phyloP scores from a whole-genome alignment of 179 eudicot species.

The Actinidia chinensis region DNA sequence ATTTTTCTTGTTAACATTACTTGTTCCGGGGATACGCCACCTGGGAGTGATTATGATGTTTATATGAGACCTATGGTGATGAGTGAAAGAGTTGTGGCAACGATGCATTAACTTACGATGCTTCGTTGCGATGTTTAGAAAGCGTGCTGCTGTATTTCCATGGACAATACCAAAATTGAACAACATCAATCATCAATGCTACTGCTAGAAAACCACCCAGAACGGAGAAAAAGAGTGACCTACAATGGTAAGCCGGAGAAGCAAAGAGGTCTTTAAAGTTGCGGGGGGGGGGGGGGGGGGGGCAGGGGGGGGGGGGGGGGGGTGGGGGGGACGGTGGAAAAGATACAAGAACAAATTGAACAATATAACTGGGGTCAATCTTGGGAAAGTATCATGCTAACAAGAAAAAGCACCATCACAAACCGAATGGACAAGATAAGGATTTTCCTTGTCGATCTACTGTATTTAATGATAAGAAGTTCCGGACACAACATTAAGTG shows the following conservation, averaged over 20 bases:
- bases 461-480: background rate
- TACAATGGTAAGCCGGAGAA: conserved; percentile 1
- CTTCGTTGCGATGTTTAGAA: background rate
- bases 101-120: background rate
- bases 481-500: background rate
- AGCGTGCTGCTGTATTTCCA: background rate
- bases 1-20: background rate
- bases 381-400: background rate
- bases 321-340: no score
- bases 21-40: background rate
- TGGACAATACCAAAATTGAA: background rate
- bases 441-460: background rate
- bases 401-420: background rate
- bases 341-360: background rate
- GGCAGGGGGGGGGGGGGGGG: no score
- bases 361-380: background rate
- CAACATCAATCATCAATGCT: background rate
- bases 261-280: background rate
- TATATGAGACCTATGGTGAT: background rate
- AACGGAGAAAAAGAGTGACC: background rate
- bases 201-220: background rate
- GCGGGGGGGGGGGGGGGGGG: no score
- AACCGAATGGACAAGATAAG: background rate
- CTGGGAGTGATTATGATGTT: background rate
- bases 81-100: background rate